Conservation (phyloP, 2,329 filamentous ascomycete genomes). For the Aspergillus caelatus region DNA sequence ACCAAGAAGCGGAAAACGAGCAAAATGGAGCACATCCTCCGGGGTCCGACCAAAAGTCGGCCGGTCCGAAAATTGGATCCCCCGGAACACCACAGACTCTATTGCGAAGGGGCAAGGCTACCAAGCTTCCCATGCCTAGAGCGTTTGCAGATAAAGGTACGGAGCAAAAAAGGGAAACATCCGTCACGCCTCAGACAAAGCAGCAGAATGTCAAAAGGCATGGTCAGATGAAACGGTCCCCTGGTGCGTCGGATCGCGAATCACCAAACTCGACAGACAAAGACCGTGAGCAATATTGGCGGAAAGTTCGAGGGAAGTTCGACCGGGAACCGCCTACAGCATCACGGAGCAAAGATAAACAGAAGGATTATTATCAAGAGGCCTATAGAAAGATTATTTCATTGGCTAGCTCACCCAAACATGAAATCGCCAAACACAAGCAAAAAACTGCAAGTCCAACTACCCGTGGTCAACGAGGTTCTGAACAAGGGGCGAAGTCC, state of each 20-base stretch:
- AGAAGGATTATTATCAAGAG: conserved; percentile 21
- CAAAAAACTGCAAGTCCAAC: conserved; percentile 16
- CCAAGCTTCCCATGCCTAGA: conserved; percentile 34
- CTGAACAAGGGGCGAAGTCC: conserved; percentile 33
- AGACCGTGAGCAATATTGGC: conserved; percentile 33
- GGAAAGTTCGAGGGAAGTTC: conserved; percentile 29
- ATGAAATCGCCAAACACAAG: conserved; percentile 23
- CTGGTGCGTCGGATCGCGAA: conserved; percentile 9
- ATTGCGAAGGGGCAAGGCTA: conserved; percentile 24
- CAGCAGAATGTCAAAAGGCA: conserved; percentile 3
- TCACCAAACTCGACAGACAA: conserved; percentile 20
- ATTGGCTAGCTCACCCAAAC: conserved; percentile 24
- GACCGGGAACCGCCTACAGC: conserved; percentile 28
- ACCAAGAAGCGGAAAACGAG: conserved; percentile 21
- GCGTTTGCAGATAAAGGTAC: conserved; percentile 21
- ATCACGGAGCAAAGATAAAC: conserved; percentile 24
- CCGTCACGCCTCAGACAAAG: conserved; percentile 14
- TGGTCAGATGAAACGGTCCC: conserved; percentile 12
- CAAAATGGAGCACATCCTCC: neutral
- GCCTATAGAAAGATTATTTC: conserved; percentile 27
- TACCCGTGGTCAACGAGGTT: conserved; percentile 10
- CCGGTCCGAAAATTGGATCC: conserved; percentile 12
- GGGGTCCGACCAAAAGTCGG: neutral
- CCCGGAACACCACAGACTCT: conserved; percentile 13
- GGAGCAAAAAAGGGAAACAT: conserved; percentile 19